phyloP scores from a whole-genome alignment of 768 basidiomycete species.

The Russula emetica region DNA sequence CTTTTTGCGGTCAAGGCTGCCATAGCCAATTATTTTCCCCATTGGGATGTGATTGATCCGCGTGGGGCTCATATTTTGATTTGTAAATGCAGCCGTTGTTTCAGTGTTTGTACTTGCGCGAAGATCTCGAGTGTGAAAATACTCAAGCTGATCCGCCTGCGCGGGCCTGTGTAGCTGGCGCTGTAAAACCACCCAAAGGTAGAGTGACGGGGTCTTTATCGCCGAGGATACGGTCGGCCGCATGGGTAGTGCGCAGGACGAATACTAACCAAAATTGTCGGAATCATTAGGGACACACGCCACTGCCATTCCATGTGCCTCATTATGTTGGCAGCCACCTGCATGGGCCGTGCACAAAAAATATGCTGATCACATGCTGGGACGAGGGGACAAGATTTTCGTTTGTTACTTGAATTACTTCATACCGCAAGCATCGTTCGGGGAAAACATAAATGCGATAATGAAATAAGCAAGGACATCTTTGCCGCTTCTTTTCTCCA shows the following conservation, averaged over 20 bases:
- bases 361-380: neutral
- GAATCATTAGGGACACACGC: neutral
- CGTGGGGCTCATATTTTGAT: neutral
- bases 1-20: neutral
- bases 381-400: neutral
- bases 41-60: neutral
- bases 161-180: neutral
- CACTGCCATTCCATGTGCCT: neutral
- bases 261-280: neutral
- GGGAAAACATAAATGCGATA: neutral
- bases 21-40: neutral
- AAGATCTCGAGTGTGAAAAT: neutral
- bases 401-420: neutral
- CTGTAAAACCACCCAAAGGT: constrained; percentile 5
- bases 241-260: neutral
- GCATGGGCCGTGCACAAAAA: neutral
- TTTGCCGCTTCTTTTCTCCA: neutral
- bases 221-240: neutral
- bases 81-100: neutral
- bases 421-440: neutral
- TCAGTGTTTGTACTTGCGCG: neutral
- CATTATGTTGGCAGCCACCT: neutral
- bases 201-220: constrained; percentile 4
- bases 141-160: neutral
- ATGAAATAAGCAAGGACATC: neutral